Evolutionary conservation across 352 stramenopile genomes (phyloP).

Genomic region (Aphanomyces invadans): DNA sequence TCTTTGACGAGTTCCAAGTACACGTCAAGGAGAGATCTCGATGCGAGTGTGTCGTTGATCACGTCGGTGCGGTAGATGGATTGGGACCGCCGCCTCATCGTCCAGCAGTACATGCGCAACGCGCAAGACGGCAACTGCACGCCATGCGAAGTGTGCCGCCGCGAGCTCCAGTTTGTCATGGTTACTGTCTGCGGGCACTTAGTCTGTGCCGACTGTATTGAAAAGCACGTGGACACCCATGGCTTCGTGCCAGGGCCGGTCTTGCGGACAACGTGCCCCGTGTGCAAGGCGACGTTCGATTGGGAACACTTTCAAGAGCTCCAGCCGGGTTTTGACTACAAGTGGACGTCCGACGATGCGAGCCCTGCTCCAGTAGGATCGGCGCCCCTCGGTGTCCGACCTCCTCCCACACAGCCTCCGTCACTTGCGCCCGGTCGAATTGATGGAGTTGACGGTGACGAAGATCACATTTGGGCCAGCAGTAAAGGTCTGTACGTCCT

Average conservation of each 20-base stretch:
- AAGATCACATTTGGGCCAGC: slow-evolving; percentile 29
- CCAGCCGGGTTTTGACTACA: slow-evolving; percentile 78
- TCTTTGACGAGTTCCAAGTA: slow-evolving; percentile 34
- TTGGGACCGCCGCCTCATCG: slow-evolving; percentile 33
- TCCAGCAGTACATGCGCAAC: slow-evolving; percentile 50
- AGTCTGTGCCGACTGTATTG: slow-evolving; percentile 89
- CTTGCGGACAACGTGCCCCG: slow-evolving; percentile 34
- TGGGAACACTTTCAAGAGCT: slow-evolving; percentile 84
- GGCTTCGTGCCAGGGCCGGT: slow-evolving; percentile 28
- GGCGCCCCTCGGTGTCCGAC: background rate
- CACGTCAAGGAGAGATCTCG: background rate
- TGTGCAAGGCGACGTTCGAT: slow-evolving; percentile 57
- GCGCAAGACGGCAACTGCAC: slow-evolving; percentile 34
- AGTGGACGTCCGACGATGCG: slow-evolving; percentile 29
- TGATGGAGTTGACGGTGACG: background rate
- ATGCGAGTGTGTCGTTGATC: background rate
- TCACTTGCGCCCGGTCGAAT: too few species aligned
- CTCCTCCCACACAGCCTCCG: background rate
- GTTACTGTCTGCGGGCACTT: slow-evolving; percentile 89
- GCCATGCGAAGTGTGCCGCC: slow-evolving; percentile 75
- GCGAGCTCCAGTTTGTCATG: slow-evolving; percentile 82
- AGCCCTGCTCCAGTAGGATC: slow-evolving; percentile 9
- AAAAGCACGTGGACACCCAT: slow-evolving; percentile 49
- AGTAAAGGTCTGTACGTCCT: slow-evolving; percentile 73
- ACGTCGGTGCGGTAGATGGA: background rate